Base-by-base conservation (phyloP, 257 asterid species). In the Forsythia viridissima region DNA sequence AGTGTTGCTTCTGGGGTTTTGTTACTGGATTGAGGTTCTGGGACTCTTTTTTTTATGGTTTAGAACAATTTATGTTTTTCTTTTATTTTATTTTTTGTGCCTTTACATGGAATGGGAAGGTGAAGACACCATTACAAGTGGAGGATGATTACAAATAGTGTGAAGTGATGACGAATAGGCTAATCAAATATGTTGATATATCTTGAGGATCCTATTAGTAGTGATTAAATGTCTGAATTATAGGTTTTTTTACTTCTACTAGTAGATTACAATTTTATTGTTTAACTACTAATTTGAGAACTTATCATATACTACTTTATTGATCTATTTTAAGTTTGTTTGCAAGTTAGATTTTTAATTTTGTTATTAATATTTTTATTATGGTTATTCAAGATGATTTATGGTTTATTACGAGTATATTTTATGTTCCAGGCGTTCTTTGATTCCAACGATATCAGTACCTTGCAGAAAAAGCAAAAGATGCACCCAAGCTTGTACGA, bases 401-500 rank as follows among this genome's bases (percentile, higher is more conserved):
- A 6, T 18, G 65, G 30, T 55, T 16, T 43, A 68, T 65, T 76
- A 44, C n/a, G 21, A 44, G 40, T 13, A 66, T 76, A 65, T 36
- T 30, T 71, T 59, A n/a, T 67, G 51, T 36, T 82, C 21, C 72
- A 5, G 6, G 15, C 63, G 24, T 72, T 71, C 77, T 57, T 74
- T 86, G 82, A 86, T 81, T 76, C 57, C 3, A 82, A 52, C 74
- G 55, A 38, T 77, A 72, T 82, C 15, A 59, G 4, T 75, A 67
- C 81, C 72, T 81, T 85, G 88, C 88, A 93, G 99, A 90, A 86
- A 86, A 89, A 84, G 81, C 97, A 89, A 84, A 92, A 83, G 89
- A 90, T 96, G 93, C 97, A 92, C 74, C 99, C 98, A 24, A 74
- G 84, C 86, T 83, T 93, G 95, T 96, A 92, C 40, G 95, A 90